These are phyloP conservation scores for Diaporthe sp. DNA, from an alignment of 2,329 filamentous ascomycete species.

Conservation along the genomic window DNA sequence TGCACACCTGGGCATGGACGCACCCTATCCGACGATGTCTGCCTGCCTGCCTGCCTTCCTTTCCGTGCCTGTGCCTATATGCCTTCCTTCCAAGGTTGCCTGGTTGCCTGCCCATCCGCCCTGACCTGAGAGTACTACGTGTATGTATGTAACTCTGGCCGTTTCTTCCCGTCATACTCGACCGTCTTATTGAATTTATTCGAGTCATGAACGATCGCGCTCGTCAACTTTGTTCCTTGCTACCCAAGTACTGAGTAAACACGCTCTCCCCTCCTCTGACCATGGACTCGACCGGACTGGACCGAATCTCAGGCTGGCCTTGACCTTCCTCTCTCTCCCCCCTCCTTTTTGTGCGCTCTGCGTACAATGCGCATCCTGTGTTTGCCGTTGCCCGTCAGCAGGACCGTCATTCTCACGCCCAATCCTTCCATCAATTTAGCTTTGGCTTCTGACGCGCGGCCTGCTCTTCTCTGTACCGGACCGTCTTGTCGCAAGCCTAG, in stretches of 20 bases:
- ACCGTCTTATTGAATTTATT: neutral
- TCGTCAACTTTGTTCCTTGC: too few species aligned
- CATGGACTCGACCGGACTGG: neutral
- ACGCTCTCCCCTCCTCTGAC: neutral
- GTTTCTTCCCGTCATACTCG: neutral
- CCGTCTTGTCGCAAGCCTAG: conserved; percentile 1
- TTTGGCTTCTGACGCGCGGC: conserved; percentile 36
- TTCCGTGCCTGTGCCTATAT: neutral
- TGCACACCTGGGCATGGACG: neutral
- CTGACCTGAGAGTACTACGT: neutral
- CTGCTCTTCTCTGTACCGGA: neutral
- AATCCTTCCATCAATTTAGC: conserved; percentile 20
- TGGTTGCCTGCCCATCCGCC: neutral
- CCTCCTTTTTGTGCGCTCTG: neutral
- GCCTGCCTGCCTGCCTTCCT: neutral
- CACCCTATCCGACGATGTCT: neutral
- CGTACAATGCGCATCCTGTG: neutral
- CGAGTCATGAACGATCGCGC: conserved; percentile 14
- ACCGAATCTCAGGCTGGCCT: neutral
- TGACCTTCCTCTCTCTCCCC: neutral
- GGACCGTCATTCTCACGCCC: neutral
- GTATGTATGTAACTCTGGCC: neutral
- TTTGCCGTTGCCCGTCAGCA: neutral
- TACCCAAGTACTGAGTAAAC: neutral
- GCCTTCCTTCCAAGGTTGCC: neutral